Evolutionary conservation across 148 eudicot genomes (phyloP).

Genomic region (Chenopodium quinoa): DNA sequence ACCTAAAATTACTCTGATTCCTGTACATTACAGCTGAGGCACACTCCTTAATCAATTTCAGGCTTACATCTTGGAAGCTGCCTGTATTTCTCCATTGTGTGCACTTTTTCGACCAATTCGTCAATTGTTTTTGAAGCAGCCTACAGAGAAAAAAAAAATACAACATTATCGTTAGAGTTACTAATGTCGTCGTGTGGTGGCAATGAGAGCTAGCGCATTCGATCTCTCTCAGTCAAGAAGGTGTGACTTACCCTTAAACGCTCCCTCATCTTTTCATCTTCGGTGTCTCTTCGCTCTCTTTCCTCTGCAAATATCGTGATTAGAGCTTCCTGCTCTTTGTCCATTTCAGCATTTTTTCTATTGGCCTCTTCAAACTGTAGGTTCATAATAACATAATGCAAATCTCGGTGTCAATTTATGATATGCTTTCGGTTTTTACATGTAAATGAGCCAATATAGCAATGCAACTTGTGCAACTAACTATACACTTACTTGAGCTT

Average conservation of each 20-base stretch:
- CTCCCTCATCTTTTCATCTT: slow-evolving; percentile 44
- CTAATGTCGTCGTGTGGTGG: too few relatives aligned
- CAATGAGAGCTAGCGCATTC: too few relatives aligned
- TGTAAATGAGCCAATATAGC: neutral
- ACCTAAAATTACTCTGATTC: neutral
- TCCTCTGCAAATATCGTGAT: slow-evolving; percentile 52
- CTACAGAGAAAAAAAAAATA: slow-evolving; percentile 21
- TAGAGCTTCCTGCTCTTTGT: slow-evolving; percentile 44
- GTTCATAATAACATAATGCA: neutral
- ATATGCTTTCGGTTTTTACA: neutral
- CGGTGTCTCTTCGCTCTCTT: slow-evolving; percentile 46
- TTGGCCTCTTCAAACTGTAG: slow-evolving; percentile 43
- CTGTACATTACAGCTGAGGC: slow-evolving; percentile 1
- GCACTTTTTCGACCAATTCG: slow-evolving; percentile 39
- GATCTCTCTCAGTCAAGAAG: neutral
- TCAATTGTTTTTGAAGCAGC: slow-evolving; percentile 45
- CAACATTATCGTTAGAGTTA: too few relatives aligned
- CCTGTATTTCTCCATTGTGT: slow-evolving; percentile 20
- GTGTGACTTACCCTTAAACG: slow-evolving; percentile 34
- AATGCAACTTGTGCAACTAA: neutral
- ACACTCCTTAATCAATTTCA: neutral
- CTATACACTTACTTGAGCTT: slow-evolving; percentile 35
- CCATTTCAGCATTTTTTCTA: slow-evolving; percentile 29
- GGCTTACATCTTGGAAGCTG: slow-evolving; percentile 16
- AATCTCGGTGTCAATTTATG: neutral